Percentiles rank a stretch among this genome's conserved stretches.
These are phyloP conservation scores for Takashimella tepidaria DNA, from an alignment of 1,284 basidiomycete species.

Conservation along the genomic window DNA sequence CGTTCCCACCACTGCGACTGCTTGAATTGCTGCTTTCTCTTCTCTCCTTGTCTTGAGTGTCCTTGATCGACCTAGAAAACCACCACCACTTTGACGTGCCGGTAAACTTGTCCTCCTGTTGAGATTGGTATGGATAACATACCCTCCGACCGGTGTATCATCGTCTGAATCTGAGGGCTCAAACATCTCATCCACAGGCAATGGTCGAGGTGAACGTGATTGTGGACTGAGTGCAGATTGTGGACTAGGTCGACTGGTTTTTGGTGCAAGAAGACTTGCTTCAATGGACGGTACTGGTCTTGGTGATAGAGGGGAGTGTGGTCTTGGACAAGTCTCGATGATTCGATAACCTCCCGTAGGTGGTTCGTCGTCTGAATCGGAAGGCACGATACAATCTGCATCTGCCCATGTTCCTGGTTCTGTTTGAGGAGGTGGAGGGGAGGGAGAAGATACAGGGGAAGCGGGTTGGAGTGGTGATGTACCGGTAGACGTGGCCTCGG, in stretches of 20 bases:
- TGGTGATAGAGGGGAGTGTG: not conserved
- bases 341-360: conserved; percentile 45
- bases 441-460: not conserved
- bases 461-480: not conserved
- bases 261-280: conserved; percentile 6
- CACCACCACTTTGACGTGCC: not conserved
- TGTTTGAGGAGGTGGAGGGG: conserved; percentile 12
- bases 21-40: not conserved
- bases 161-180: conserved; percentile 47
- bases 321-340: conserved; percentile 17
- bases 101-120: not conserved
- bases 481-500: not conserved
- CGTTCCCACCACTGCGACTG: not conserved
- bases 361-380: conserved; percentile 48
- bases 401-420: conserved; percentile 31
- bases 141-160: conserved; percentile 43
- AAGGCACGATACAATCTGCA: conserved; percentile 42
- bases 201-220: not conserved
- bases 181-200: conserved; percentile 25
- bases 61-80: not conserved
- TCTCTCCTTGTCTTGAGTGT: not conserved
- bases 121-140: conserved; percentile 10
- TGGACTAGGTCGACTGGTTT: not conserved
- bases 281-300: conserved; percentile 6
- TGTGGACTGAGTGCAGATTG: not conserved